Evolutionary conservation across 2,329 filamentous ascomycete species (phyloP), one percentile per base, ranked within the genome.

Genomic region (Stemphylium beticola): DNA sequence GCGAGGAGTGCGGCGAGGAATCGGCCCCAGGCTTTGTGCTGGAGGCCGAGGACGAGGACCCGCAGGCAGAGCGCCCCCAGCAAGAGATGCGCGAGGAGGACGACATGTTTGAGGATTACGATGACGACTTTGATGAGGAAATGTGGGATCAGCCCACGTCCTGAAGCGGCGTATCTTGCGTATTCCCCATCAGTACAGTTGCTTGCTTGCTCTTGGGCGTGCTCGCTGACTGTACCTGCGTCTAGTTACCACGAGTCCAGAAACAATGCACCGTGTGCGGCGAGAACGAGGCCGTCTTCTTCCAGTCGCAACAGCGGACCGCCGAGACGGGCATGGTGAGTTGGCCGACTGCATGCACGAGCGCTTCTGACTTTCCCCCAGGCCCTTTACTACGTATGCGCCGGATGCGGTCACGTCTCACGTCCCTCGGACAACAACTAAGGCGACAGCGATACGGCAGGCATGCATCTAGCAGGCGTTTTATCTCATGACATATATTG

Each of bases 281-380:
- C 64, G 90, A 95, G 76, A 86, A 87, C 66, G 93, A 98, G 79
- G 92, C 93, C 40, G 96, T 99, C 56, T 99, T 96, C 81, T 99
- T 99, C 82, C 95, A 99, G 81, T 97, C 93, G 58, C 95, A 99
- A 76, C 93, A 98, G 81, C 90, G 95, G 78, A 96, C 90, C 66
- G 91, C 92, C 43, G 93, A 98, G 77, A 99, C 95, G 39, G 95
- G 95, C 80, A 99, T 99, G 95, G 95, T 98, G 78, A 66, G 64
- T 49, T 15, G n/a, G 9, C 11, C 12, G 7, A 12, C 2, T 8
- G 10, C 22, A 15, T 34, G 17, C 15, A 17, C 10, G 29, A n/a
- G 31, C 17, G 18, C 33, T 42, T 9, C 66, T 69, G 36, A 71
- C 55, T 29, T 4, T 31, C n/a, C 10, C 29, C 0, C 58, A 82